These are phyloP conservation scores for Lyophyllum decastes DNA, from an alignment of 768 basidiomycete species.

Conservation along the genomic window DNA sequence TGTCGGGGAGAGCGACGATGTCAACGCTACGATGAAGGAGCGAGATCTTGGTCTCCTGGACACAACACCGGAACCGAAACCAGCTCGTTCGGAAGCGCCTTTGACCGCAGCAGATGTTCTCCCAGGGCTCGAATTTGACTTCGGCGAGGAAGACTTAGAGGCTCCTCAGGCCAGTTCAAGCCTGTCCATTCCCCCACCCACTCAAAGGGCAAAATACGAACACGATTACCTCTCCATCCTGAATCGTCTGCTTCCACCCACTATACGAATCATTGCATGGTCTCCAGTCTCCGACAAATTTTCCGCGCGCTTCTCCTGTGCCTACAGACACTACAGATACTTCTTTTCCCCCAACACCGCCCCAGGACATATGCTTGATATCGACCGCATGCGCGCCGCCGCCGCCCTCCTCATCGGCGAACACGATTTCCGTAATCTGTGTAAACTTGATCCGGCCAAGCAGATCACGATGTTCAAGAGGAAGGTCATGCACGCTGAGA, in stretches of 20 bases:
- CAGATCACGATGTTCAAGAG: conserved; percentile 83
- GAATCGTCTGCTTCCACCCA: conserved; percentile 85
- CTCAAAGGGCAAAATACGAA: conserved; percentile 41
- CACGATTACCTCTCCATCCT: conserved; percentile 78
- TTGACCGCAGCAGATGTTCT: neutral
- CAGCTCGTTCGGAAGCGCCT: neutral
- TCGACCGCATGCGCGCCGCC: conserved; percentile 74
- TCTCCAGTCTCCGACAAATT: conserved; percentile 80
- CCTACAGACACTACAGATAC: conserved; percentile 94
- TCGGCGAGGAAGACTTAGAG: conserved; percentile 26
- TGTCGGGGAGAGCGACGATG: conserved; percentile 9
- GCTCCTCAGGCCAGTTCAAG: conserved; percentile 21
- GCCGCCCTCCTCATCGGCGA: conserved; percentile 75
- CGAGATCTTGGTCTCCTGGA: too few species aligned
- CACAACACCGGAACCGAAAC: conserved; percentile 8
- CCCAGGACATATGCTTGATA: conserved; percentile 52
- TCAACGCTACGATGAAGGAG: neutral
- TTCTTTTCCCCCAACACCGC: conserved; percentile 70
- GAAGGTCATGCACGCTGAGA: conserved; percentile 64
- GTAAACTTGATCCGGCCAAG: conserved; percentile 90
- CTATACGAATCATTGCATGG: conserved; percentile 93
- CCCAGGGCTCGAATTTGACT: conserved; percentile 21
- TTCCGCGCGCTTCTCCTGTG: conserved; percentile 88
- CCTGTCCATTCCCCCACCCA: conserved; percentile 14
- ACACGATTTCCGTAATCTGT: conserved; percentile 95